Evolutionary conservation across 2,329 filamentous ascomycete species (phyloP).

Genomic region (Colletotrichum godetiae): DNA sequence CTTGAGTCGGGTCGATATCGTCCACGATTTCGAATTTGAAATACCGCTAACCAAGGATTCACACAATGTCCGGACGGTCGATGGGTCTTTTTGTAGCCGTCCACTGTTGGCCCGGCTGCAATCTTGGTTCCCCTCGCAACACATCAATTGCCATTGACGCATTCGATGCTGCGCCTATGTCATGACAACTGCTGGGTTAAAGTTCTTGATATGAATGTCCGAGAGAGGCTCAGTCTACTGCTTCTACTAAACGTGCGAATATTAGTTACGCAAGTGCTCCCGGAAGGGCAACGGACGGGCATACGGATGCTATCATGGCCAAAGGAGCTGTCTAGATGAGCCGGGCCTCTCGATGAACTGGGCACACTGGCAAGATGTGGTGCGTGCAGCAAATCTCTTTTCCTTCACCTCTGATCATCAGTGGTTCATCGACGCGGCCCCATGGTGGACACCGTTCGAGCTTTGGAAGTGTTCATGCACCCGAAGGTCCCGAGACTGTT

Average conservation of each 20-base stretch:
- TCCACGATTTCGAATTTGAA: neutral
- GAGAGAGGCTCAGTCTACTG: neutral
- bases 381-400: neutral
- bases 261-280: neutral
- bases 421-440: neutral
- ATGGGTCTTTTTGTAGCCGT: neutral
- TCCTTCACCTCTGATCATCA: neutral
- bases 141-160: neutral
- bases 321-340: neutral
- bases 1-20: neutral
- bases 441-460: conserved; percentile 1
- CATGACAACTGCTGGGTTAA: neutral
- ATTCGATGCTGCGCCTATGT: neutral
- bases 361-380: neutral
- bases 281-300: neutral
- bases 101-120: neutral
- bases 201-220: neutral
- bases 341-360: neutral
- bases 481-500: conserved; percentile 31
- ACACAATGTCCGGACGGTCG: neutral
- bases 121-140: neutral
- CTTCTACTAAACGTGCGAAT: neutral
- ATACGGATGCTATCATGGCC: neutral
- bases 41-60: neutral
- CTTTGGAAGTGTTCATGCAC: conserved; percentile 22